phyloP scores from a whole-genome alignment of 192 early-diverging fungal genomes.

The Podila epigama region DNA sequence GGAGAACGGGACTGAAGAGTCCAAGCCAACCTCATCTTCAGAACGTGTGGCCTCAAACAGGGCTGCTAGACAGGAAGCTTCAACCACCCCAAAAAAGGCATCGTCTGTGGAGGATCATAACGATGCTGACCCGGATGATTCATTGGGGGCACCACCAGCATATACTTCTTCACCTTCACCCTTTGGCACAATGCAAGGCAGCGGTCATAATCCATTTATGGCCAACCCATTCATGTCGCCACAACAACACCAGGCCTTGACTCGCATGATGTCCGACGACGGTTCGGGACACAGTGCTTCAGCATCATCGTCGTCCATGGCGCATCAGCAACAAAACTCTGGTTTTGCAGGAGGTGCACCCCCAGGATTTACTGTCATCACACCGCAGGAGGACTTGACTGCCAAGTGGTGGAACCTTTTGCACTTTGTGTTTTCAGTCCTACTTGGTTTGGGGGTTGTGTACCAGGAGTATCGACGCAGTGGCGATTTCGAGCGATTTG shows the following conservation, averaged over 20 bases:
- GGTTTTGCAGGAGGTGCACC: slow-evolving; percentile 22
- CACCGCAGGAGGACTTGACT: slow-evolving; percentile 37
- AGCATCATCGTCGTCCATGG: slow-evolving; percentile 4
- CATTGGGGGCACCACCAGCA: slow-evolving; percentile 51
- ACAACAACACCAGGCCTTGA: slow-evolving; percentile 27
- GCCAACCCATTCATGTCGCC: slow-evolving; percentile 19
- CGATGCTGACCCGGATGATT: slow-evolving; percentile 59
- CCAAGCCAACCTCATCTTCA: slow-evolving; percentile 4
- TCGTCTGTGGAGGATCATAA: slow-evolving; percentile 8
- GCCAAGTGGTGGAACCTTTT: slow-evolving; percentile 59
- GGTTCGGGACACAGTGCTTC: slow-evolving; percentile 3
- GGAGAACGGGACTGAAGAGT: slow-evolving; percentile 3
- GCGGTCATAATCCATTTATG: slow-evolving; percentile 25
- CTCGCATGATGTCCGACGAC: slow-evolving; percentile 28
- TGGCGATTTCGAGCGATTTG: slow-evolving; percentile 35
- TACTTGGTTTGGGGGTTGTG: slow-evolving; percentile 53
- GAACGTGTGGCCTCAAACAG: slow-evolving; percentile 1
- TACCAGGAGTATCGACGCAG: slow-evolving; percentile 38
- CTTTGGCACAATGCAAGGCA: not conserved
- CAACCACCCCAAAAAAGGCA: slow-evolving; percentile 1
- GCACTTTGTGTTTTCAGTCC: slow-evolving; percentile 53
- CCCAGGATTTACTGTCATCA: slow-evolving; percentile 48
- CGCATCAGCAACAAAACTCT: slow-evolving; percentile 11
- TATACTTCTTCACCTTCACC: not conserved
- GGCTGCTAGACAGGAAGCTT: slow-evolving; percentile 8